Conservation (phyloP, 2,329 filamentous ascomycete genomes). For the Monosporascus sp. region DNA sequence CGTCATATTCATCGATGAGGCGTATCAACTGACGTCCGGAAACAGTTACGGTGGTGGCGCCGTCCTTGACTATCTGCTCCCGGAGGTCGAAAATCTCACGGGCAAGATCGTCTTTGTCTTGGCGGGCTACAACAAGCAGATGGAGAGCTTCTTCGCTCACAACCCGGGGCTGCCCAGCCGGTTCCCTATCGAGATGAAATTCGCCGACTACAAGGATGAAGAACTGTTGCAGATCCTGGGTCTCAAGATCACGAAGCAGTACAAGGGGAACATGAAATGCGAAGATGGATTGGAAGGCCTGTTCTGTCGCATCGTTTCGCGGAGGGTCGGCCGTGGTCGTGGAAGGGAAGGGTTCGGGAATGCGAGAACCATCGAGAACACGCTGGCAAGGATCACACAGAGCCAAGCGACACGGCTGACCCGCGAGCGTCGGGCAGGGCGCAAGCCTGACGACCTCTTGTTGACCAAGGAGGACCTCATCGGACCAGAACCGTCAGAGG, state of each 20-base stretch:
- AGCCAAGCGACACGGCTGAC: conserved; percentile 54
- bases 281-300: conserved; percentile 55
- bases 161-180: conserved; percentile 67
- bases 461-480: conserved; percentile 65
- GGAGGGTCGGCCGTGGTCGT: conserved; percentile 56
- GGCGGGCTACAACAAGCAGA: conserved; percentile 67
- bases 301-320: conserved; percentile 56
- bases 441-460: conserved; percentile 48
- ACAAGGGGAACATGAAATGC: conserved; percentile 47
- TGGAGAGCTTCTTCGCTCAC: conserved; percentile 71
- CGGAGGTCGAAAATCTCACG: conserved; percentile 65
- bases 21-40: conserved; percentile 63
- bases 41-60: conserved; percentile 51
- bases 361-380: conserved; percentile 63
- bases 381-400: conserved; percentile 44
- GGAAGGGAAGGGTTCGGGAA: conserved; percentile 68
- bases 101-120: conserved; percentile 68
- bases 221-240: conserved; percentile 60
- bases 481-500: conserved; percentile 57
- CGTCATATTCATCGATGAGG: conserved; percentile 72
- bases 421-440: conserved; percentile 35
- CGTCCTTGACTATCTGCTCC: conserved; percentile 65
- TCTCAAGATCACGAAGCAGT: conserved; percentile 49
- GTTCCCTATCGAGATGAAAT: conserved; percentile 60
- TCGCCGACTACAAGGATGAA: conserved; percentile 61